Base-by-base conservation (phyloP, 2,329 filamentous ascomycete species). In the Myriosclerotinia scirpicola region DNA sequence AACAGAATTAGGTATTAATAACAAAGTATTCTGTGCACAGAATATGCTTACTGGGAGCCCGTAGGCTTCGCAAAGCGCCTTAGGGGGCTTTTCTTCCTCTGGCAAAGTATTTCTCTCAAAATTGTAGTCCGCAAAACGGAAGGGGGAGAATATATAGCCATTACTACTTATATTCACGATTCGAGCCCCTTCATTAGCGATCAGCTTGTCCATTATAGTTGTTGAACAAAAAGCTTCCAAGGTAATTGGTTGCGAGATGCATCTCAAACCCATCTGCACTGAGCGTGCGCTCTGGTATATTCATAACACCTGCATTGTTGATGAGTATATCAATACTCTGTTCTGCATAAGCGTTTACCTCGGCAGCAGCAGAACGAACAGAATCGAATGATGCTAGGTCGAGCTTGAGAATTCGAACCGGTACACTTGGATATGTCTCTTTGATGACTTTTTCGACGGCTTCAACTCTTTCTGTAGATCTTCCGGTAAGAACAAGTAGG, bases 351-450 rank as follows among this genome's bases (percentile, higher is more conserved):
- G 67, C 64, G 20, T 76, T 77, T 5, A 82, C 73, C 8, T 75
- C 73, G 0, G 69, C 72, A 1, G 79, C 81, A 0, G 80, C 79
- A 5, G 70, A 66, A 34, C 80, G 77, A 2, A 82, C 75, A 1
- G 76, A 26, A 26, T 26, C 26, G 26, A 26, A 26, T 26, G 26
- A 26, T 26, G 73, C 72, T 9, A 82, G 76, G 50, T 81, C 78
- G 38, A 72, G 34, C 9, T 62, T 22, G 14, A 71, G 34, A 46
- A 68, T 60, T 11, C 54, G 36, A 0, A 54, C 54, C 8, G 56
- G 54, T 3, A 62, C 59, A 4, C 58, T 59, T 12, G 70, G 64
- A 52, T 44, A 36, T 20, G 50, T 61, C 3, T 36, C 44, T 30
- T 65, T 53, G 42, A 70, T 65, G 5, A 48, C 40, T 8, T 54